phyloP scores from a whole-genome alignment of 495 filamentous ascomycete genomes.

The Echria macrotheca region DNA sequence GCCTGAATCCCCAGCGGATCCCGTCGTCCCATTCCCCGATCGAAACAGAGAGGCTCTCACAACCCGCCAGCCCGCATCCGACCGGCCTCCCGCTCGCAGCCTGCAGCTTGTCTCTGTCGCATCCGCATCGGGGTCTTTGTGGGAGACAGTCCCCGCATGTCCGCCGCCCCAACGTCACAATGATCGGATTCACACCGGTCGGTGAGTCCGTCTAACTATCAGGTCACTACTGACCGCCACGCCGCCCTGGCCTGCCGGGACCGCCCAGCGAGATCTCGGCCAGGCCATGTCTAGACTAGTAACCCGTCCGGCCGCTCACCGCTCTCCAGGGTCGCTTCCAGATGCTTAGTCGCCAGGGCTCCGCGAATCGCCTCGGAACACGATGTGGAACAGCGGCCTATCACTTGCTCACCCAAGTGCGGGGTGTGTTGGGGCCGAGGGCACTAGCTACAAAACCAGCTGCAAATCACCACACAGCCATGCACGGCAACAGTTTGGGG shows the following conservation, averaged over 20 bases:
- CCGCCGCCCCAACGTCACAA: constrained; percentile 1
- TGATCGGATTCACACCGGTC: constrained; percentile 5
- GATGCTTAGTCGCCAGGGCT: not conserved
- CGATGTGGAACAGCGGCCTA: not conserved
- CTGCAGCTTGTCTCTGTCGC: no score
- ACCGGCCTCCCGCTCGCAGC: no score
- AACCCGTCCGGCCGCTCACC: not conserved
- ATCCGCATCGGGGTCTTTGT: no score
- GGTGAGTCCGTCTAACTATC: not conserved
- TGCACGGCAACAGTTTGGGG: not conserved
- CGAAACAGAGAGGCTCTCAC: no score
- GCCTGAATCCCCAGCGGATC: no score
- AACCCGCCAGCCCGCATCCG: no score
- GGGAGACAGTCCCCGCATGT: no score
- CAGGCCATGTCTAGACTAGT: no score
- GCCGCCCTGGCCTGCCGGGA: not conserved
- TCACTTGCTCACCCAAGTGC: not conserved
- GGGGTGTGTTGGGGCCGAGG: not conserved
- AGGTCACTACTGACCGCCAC: not conserved
- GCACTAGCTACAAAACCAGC: not conserved
- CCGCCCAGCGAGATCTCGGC: no score
- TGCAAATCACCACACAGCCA: constrained; percentile 7
- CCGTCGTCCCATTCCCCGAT: no score
- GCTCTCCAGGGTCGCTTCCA: not conserved
- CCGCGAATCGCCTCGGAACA: constrained; percentile 11